Evolutionary conservation across 257 asterid genomes (phyloP), one percentile per base, ranked within the genome.

Genomic region (Solanum habrochaites): DNA sequence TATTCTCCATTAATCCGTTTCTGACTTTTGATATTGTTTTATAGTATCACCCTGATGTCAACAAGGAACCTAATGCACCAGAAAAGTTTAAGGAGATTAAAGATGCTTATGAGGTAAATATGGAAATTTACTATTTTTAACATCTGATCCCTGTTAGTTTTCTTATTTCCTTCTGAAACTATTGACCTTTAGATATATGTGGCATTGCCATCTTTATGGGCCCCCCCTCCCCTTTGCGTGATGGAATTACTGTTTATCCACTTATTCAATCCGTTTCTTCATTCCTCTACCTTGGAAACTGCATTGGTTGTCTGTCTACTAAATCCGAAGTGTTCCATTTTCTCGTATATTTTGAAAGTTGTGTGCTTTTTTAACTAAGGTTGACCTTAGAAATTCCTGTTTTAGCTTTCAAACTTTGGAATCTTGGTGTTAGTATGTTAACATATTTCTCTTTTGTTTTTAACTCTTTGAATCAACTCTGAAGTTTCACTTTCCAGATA

Each of bases 11-110:
- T 52, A 56, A 42, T 73, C 56, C 6, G 10, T 4, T 23, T 15
- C 67, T 70, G 3, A 23, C 80, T 6, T 86, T 91, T 89, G 58
- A 25, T 42, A 67, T 66, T 91, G 78, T 82, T 88, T 67, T 89
- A 71, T 82, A 97, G 99, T 97, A 87, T 88, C 99, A 97, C 86
- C 98, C 99, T 62, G 99, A 97, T 92, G 99, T 96, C 89, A 97
- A 97, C 91, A 97, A 95, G 91, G 96, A 93, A 85, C 98, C 99
- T 88, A 96, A 95, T 83, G 99, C 99, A 43, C 94, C 99, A 87
- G 99, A 97, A 32, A 97, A 94, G 49, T 97, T 97, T 90, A 97
- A 95, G 94, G 98, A 96, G 93, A 97, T 97, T 88, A 96, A 98
- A 91, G 93, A 96, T 85, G 99, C 99, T 18, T 97, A 97, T 89